A percentile compares a stretch with the other conserved stretches of the same genome.
Conservation (phyloP, 1,139 yeast genomes). For the Protomyces pachydermus region DNA sequence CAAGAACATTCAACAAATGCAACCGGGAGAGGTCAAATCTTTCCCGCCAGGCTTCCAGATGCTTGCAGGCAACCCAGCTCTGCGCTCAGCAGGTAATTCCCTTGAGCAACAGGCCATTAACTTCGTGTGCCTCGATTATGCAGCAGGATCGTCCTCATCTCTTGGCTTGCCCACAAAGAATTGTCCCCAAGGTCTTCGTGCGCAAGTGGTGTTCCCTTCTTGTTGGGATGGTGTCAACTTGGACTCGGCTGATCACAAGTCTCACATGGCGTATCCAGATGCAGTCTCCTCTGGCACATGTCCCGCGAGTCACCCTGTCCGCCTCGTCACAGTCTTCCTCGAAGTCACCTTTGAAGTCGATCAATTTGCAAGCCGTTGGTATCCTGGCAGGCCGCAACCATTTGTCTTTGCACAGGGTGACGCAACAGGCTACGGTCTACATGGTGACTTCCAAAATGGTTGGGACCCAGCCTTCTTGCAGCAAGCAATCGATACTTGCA, state of each 20-base stretch:
- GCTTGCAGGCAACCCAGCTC: conserved; percentile 28
- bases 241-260: conserved; percentile 27
- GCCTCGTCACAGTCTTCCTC: conserved; percentile 22
- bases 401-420: conserved; percentile 28
- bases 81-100: neutral
- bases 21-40: conserved; percentile 9
- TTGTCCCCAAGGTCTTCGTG: conserved; percentile 28
- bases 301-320: conserved; percentile 23
- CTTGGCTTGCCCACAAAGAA: conserved; percentile 10
- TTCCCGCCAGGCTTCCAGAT: conserved; percentile 29
- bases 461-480: conserved; percentile 27
- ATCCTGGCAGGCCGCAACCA: conserved; percentile 7
- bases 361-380: conserved; percentile 14
- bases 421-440: conserved; percentile 29
- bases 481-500: conserved; percentile 27
- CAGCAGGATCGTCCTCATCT: conserved; percentile 24
- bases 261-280: conserved; percentile 28
- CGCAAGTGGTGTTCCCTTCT: conserved; percentile 27
- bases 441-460: conserved; percentile 29
- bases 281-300: conserved; percentile 24
- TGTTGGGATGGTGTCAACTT: conserved; percentile 31
- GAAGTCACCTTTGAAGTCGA: conserved; percentile 24
- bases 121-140: conserved; percentile 24
- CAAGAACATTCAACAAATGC: conserved; percentile 15
- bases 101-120: conserved; percentile 25